Base-by-base conservation (phyloP, 306 rosid genomes). In the Dalbergia cochinchinensis region DNA sequence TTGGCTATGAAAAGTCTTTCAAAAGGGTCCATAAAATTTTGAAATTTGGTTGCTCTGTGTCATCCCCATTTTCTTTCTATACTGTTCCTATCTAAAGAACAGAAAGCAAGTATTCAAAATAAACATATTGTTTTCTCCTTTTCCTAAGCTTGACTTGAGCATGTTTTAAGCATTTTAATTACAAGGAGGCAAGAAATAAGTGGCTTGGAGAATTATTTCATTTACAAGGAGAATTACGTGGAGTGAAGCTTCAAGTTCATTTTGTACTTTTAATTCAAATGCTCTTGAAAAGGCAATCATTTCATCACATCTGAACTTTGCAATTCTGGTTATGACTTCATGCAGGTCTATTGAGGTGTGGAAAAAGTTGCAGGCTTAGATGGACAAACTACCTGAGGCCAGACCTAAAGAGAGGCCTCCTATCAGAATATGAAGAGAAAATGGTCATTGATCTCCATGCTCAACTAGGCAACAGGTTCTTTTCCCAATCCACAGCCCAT, bases 361-460 rank as follows among this genome's bases (percentile, higher is more conserved):
- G 99, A 8, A 95, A 95, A 65, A 95, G 99, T 86, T 95, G 99
- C 82, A 87, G 99, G 76, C 86, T 95, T 5, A 86, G 99, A 80
- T 95, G 99, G 99, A 92, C 98, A 13, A 95, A 95, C 45, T 92
- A 95, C 66, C 83, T 95, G 0, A 87, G 99, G 65, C 99, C 99
- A 41, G 99, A 95, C 76, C 83, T 95, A 34, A 95, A 92, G 83
- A 90, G 99, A 84, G 98, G 99, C 1, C 97, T 95, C 74, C 77
- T 95, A 70, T 92, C 99, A 39, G 96, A 91, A 20, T 64, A 35
- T 80, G 99, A 95, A 55, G 99, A 95, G 88, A 85, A 89, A 83
- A 71, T 88, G 94, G 99, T 95, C 65, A 95, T 95, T 84, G 94
- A 95, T 63, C 99, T 95, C 20, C 99, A 95, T 67, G 92, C 97